phyloP scores from a whole-genome alignment of 768 basidiomycete genomes.

The Amanita rubescens region DNA sequence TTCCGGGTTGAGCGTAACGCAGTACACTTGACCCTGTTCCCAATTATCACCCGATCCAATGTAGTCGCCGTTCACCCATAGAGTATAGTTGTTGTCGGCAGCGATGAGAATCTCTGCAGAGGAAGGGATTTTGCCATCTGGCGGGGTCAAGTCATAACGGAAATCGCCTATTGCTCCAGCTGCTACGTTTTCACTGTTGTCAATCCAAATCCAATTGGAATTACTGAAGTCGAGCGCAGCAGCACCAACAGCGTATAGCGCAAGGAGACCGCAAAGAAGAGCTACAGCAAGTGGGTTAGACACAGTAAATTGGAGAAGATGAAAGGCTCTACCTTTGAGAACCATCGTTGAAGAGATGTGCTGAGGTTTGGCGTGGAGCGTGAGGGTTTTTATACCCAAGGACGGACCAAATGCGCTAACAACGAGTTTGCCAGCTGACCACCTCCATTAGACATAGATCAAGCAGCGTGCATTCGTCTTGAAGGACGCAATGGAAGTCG shows the following conservation, averaged over 20 bases:
- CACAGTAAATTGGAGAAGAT: neutral
- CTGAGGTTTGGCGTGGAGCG: neutral
- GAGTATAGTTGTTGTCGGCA: constrained; percentile 23
- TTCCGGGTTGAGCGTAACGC: constrained; percentile 18
- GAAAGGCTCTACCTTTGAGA: neutral
- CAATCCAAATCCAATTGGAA: constrained; percentile 27
- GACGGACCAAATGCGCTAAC: neutral
- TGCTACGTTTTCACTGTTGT: constrained; percentile 9
- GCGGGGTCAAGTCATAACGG: constrained; percentile 17
- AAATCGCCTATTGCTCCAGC: constrained; percentile 22
- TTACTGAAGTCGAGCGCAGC: neutral
- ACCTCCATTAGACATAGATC: neutral
- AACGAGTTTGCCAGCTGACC: neutral
- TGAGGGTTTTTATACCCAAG: neutral
- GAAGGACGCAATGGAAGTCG: too few relatives aligned
- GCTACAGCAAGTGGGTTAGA: neutral
- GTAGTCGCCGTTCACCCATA: constrained; percentile 24
- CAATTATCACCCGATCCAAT: constrained; percentile 18
- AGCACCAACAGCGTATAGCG: neutral
- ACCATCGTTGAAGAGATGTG: neutral
- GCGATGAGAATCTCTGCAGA: constrained; percentile 25
- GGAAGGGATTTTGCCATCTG: constrained; percentile 19
- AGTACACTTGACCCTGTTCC: constrained; percentile 19
- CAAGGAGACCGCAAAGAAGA: neutral
- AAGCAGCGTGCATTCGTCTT: too few relatives aligned